Conservation (phyloP, 371 early-diverging fungal genomes). For the Mucor irregularis region DNA sequence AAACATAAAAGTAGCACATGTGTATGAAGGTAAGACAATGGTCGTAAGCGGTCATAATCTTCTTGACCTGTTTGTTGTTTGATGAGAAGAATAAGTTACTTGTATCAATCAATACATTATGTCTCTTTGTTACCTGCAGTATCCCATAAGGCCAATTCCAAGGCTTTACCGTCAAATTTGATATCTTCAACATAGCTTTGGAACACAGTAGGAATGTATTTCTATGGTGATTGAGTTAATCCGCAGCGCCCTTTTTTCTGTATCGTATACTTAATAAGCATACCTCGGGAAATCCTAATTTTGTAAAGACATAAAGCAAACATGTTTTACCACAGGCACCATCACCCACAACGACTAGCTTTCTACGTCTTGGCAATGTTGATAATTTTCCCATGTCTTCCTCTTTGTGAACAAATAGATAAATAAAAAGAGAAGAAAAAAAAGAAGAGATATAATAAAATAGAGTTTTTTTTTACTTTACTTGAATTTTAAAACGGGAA, state of each 20-base stretch:
- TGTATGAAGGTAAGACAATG: slow-evolving; percentile 51
- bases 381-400: not conserved
- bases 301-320: slow-evolving; percentile 39
- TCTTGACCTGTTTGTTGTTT: slow-evolving; percentile 22
- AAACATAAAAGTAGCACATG: slow-evolving; percentile 55
- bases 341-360: slow-evolving; percentile 79
- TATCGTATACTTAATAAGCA: slow-evolving; percentile 1
- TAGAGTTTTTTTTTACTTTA: no score
- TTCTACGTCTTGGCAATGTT: slow-evolving; percentile 22
- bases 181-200: slow-evolving; percentile 63
- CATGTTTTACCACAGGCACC: slow-evolving; percentile 75
- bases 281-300: slow-evolving; percentile 46
- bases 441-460: not conserved
- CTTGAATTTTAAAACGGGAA: not conserved
- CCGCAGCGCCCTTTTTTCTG: not conserved
- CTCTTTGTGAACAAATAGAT: not conserved
- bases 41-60: slow-evolving; percentile 48
- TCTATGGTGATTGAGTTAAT: not conserved
- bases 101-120: not conserved
- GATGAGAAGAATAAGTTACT: slow-evolving; percentile 22
- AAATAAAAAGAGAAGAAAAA: not conserved
- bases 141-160: slow-evolving; percentile 69
- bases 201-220: slow-evolving; percentile 72
- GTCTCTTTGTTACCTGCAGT: slow-evolving; percentile 59
- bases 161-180: slow-evolving; percentile 54